Evolutionary conservation across 176 grass and related monocot genomes (phyloP).

Genomic region (Eleusine indica): DNA sequence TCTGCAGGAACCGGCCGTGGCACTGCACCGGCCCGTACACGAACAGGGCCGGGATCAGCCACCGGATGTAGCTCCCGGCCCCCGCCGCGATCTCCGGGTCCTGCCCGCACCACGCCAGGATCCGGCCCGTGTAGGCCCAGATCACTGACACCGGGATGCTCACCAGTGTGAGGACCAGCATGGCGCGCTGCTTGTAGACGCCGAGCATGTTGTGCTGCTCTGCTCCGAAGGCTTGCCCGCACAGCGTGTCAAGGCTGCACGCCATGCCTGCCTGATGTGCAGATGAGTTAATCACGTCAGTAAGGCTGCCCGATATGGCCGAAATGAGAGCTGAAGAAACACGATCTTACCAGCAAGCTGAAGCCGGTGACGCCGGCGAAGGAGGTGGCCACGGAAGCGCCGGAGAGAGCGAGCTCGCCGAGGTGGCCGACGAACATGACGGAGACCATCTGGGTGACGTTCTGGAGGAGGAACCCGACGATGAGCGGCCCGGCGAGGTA

Average conservation of each 20-base stretch:
- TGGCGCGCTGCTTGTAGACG: conserved; percentile 56
- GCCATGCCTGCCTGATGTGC: background rate
- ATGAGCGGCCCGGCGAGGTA: conserved; percentile 31
- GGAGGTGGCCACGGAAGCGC: conserved; percentile 39
- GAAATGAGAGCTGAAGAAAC: no score
- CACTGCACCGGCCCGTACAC: conserved; percentile 45
- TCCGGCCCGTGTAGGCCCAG: conserved; percentile 41
- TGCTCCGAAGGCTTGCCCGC: conserved; percentile 55
- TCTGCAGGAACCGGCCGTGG: conserved; percentile 39
- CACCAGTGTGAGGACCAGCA: conserved; percentile 42
- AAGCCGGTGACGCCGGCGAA: conserved; percentile 27
- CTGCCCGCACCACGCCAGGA: conserved; percentile 47
- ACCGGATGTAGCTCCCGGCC: conserved; percentile 46
- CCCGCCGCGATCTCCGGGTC: conserved; percentile 42
- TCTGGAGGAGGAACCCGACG: conserved; percentile 23
- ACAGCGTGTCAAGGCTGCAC: conserved; percentile 36
- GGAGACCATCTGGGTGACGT: conserved; percentile 15
- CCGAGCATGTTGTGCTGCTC: conserved; percentile 39
- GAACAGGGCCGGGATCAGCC: conserved; percentile 49
- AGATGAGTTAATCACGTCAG: background rate
- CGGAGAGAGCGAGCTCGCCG: conserved; percentile 21
- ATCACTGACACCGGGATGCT: conserved; percentile 36
- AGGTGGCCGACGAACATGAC: conserved; percentile 36
- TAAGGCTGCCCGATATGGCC: no score
- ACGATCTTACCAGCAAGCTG: conserved; percentile 16